Percentiles rank a stretch among this genome's conserved stretches.
Evolutionary conservation across 139 green algal genomes (phyloP).

Genomic region (Deuterostichococcus epilithicus): DNA sequence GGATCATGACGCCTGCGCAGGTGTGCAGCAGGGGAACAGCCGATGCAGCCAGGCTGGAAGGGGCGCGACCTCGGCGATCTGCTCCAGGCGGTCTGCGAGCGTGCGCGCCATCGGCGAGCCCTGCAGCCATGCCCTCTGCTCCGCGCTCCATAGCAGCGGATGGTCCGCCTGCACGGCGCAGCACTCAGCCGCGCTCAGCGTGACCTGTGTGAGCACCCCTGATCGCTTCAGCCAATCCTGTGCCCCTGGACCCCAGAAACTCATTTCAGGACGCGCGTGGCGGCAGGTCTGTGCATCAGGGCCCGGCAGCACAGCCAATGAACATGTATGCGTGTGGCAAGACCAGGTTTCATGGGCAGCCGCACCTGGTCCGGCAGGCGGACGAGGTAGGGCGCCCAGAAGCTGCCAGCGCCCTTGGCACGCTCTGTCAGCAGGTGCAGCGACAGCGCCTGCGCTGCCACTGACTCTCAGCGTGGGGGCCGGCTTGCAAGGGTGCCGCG

Average conservation of each 20-base stretch:
- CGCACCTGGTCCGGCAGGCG: constrained; percentile 45
- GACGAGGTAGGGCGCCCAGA: constrained; percentile 48
- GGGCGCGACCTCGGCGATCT: constrained; percentile 35
- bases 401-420: constrained; percentile 22
- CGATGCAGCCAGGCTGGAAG: neutral
- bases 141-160: constrained; percentile 43
- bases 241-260: too few species aligned
- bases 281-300: too few species aligned
- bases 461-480: too few species aligned
- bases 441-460: constrained; percentile 31
- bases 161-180: constrained; percentile 35
- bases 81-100: constrained; percentile 29
- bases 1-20: too few species aligned
- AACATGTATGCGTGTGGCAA: too few species aligned
- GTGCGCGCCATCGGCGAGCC: constrained; percentile 28
- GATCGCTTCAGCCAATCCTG: too few species aligned
- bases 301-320: too few species aligned
- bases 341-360: too few species aligned
- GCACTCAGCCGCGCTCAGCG: neutral
- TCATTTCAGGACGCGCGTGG: too few species aligned
- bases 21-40: too few species aligned
- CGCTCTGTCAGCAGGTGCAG: constrained; percentile 54
- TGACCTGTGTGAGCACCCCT: too few species aligned
- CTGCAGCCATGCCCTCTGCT: constrained; percentile 32
- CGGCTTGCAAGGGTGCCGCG: neutral